Conservation (phyloP, 192 early-diverging fungal genomes). For the Oehlia diaphana region DNA sequence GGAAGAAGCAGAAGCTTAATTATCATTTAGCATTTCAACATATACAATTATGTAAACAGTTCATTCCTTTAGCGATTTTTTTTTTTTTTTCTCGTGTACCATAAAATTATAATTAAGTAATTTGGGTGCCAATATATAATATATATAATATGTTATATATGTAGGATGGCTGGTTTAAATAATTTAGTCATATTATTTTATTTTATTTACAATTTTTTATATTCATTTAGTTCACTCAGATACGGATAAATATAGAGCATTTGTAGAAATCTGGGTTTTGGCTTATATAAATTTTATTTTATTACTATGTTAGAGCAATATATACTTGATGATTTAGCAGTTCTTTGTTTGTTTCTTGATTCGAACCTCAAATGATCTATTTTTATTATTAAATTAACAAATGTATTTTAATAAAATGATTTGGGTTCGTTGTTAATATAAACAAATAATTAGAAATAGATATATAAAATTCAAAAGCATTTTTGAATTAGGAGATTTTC, state of each 20-base stretch:
- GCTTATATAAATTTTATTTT: background rate
- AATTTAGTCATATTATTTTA: background rate
- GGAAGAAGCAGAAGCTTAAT: background rate
- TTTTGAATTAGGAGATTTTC: no score
- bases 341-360: background rate
- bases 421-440: background rate
- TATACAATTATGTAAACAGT: constrained; percentile 18
- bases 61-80: background rate
- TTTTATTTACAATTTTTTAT: background rate
- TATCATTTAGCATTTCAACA: constrained; percentile 9
- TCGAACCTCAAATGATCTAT: background rate
- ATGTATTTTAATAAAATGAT: background rate
- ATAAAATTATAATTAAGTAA: constrained; percentile 1
- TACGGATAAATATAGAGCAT: constrained; percentile 19
- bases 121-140: background rate
- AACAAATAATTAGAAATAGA: background rate
- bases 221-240: constrained; percentile 9
- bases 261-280: constrained; percentile 21
- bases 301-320: background rate
- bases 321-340: background rate
- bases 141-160: background rate
- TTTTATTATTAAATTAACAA: background rate
- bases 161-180: constrained; percentile 12
- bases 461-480: no score
- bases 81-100: background rate